Base-by-base conservation (phyloP, 2,329 filamentous ascomycete species). In the Penicillium sp. region DNA sequence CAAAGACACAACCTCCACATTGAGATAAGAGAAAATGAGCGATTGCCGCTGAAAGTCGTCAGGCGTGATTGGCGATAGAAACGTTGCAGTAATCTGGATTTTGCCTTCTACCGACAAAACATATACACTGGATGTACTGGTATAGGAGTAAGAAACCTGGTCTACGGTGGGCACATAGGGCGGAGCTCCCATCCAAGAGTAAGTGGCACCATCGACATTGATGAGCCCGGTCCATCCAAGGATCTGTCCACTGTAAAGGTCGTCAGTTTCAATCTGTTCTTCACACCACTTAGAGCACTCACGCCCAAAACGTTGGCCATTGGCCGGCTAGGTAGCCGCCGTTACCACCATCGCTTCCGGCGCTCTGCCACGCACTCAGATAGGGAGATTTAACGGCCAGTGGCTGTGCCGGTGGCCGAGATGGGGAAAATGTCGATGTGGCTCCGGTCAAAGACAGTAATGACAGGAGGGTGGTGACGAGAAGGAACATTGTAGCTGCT, bases 321-420 rank as follows among this genome's bases (percentile, higher is more conserved):
- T 84, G 72, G 2, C 87, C 87, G 0, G 87, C 81, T 28, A 91
- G 77, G 58, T 87, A 82, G 1, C 86, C 86, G 33, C 85, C 84
- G 65, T 86, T 83, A 9, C 82, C 81, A 21, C 81, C 83, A 67
- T 84, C 78, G 26, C 76, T 81, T 1, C 85, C 85, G 9, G 80
- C 84, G 57, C 81, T 73, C 43, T 87, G 77, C 86, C 87, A 90
- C 14, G 84, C 82, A 66, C 83, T 90, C 16, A 92, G 72, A 63
- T 92, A 93, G 0, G 89, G 89, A 9, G 85, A 87, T 60, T 83
- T 85, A 46, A 92, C 89, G 45, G 88, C 88, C 33, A 93, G 72
- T 12, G 89, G 89, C 26, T 89, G 77, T 1, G 87, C 81, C 16
- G 87, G 87, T 43, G 87, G 86, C 6, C 85, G 79, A 35, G 83